These are phyloP conservation scores for Acorus gramineus DNA, from an alignment of 106 monocot species.

Conservation along the genomic window DNA sequence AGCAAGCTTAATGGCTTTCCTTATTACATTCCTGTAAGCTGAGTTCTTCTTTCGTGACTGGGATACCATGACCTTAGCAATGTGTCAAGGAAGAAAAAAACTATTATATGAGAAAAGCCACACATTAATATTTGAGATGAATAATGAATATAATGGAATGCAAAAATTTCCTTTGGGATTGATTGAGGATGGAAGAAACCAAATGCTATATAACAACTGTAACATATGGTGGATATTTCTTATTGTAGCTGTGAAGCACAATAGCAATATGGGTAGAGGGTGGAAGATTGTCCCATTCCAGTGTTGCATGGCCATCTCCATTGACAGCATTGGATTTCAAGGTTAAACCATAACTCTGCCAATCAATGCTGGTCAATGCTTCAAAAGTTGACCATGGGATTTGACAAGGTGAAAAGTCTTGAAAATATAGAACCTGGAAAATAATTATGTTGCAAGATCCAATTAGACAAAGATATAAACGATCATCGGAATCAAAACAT, in stretches of 20 bases:
- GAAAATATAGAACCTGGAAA: slow-evolving; percentile 62
- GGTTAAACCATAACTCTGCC: slow-evolving; percentile 65
- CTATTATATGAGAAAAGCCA: not conserved
- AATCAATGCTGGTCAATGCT: slow-evolving; percentile 43
- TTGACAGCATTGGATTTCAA: slow-evolving; percentile 31
- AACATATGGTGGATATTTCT: slow-evolving; percentile 36
- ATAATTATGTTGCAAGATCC: slow-evolving; percentile 1
- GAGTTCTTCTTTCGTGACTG: slow-evolving; percentile 4
- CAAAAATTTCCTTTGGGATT: too few species aligned
- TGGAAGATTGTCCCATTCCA: slow-evolving; percentile 53
- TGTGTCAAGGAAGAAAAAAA: slow-evolving; percentile 16
- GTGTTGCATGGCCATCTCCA: slow-evolving; percentile 23
- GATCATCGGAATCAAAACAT: too few species aligned
- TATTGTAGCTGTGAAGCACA: slow-evolving; percentile 49
- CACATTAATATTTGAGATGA: not conserved
- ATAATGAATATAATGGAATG: too few species aligned
- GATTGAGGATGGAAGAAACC: too few species aligned
- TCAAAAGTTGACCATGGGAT: slow-evolving; percentile 20
- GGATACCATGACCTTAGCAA: slow-evolving; percentile 2
- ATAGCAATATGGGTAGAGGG: slow-evolving; percentile 47
- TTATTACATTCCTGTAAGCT: slow-evolving; percentile 33
- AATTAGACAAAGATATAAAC: not conserved
- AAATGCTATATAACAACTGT: too few species aligned
- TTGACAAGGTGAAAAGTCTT: slow-evolving; percentile 45
- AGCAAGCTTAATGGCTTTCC: slow-evolving; percentile 53